Percentiles rank a stretch among this genome's conserved stretches.
Conservation (phyloP, 2,329 filamentous ascomycete species). For the Sordariomycetes sp. region DNA sequence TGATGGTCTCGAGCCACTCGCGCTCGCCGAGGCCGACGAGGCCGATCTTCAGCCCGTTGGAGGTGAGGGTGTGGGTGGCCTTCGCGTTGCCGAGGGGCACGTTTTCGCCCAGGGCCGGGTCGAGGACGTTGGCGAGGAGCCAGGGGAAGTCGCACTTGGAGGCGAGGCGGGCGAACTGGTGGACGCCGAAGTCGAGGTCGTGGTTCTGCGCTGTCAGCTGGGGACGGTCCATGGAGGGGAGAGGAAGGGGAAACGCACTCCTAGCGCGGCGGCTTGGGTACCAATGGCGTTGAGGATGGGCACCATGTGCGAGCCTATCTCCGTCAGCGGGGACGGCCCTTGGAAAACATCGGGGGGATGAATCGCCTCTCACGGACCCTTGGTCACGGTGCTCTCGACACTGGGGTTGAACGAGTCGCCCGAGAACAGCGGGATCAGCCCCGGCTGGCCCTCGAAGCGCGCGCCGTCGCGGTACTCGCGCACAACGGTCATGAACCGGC, state of each 20-base stretch:
- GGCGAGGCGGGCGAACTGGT: slow-evolving; percentile 64
- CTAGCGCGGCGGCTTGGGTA: slow-evolving; percentile 72
- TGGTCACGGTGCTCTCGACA: slow-evolving; percentile 79
- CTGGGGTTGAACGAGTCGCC: slow-evolving; percentile 91
- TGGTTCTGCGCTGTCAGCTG: slow-evolving; percentile 51
- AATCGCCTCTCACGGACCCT: slow-evolving; percentile 40
- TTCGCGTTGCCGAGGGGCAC: slow-evolving; percentile 67
- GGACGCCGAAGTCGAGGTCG: slow-evolving; percentile 83
- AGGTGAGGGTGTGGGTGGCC: slow-evolving; percentile 65
- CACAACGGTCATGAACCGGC: slow-evolving; percentile 69
- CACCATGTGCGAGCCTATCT: slow-evolving; percentile 69
- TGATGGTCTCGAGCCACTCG: slow-evolving; percentile 86
- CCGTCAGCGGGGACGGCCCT: background rate
- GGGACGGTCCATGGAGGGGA: background rate
- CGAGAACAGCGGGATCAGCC: slow-evolving; percentile 72
- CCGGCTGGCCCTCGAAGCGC: slow-evolving; percentile 51
- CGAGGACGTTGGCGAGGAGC: slow-evolving; percentile 80
- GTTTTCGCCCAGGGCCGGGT: slow-evolving; percentile 66
- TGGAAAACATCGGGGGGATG: background rate
- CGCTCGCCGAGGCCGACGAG: slow-evolving; percentile 78
- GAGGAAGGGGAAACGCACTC: slow-evolving; percentile 41
- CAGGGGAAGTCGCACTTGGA: slow-evolving; percentile 76
- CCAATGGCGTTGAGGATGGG: slow-evolving; percentile 69
- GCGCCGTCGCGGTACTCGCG: slow-evolving; percentile 60
- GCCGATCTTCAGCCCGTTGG: slow-evolving; percentile 77